Base-by-base conservation (phyloP, 352 stramenopile genomes). In the Elongisporangium senticosum region DNA sequence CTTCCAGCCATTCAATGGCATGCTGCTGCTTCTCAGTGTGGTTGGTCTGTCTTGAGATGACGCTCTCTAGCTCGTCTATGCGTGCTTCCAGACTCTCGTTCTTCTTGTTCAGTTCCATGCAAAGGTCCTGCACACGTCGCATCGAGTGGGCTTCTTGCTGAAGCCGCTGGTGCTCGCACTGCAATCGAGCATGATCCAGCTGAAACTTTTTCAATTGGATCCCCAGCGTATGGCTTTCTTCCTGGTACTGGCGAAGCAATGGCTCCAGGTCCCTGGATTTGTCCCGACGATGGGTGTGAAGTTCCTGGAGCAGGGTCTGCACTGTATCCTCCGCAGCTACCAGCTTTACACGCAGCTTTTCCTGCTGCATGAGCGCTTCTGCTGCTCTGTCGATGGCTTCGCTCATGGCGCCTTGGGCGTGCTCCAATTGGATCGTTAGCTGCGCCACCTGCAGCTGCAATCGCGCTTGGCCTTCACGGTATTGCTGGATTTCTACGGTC, bases 311-410 rank as follows among this genome's bases (percentile, higher is more conserved):
- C 22, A 71, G 15, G 0, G 17, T 2, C 4, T 62, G 54, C 0
- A 17, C 37, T 3, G 37, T 14, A 2, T 58, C 19, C 20, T 64
- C 33, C 3, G 20, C 24, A 8, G 17, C 19, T 13, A 63, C 43
- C 1, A 63, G 17, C 15, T 63, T 49, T 8, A 55, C 19, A 7
- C 33, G 37, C 17, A 71, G 20, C 8, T 40, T 28, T 6, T 67
- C 65, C 20, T 59, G 64, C 22, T 72, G 64, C 39, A 75, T 15
- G 11, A 86, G 59, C 17, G 72, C 65, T 37, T 67, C 55, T 0
- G 70, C 78, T 0, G 74, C 74, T 55, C 67, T 74, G 19, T 85
- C 72, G 20, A 88, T 56, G 1, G 75, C 71, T 14, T 80, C 63
- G 10, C 67, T 57, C 28, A 67, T 78, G 2, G 62, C 61, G 11